phyloP scores from a whole-genome alignment of 306 rosid species.

The Neltuma alba region DNA sequence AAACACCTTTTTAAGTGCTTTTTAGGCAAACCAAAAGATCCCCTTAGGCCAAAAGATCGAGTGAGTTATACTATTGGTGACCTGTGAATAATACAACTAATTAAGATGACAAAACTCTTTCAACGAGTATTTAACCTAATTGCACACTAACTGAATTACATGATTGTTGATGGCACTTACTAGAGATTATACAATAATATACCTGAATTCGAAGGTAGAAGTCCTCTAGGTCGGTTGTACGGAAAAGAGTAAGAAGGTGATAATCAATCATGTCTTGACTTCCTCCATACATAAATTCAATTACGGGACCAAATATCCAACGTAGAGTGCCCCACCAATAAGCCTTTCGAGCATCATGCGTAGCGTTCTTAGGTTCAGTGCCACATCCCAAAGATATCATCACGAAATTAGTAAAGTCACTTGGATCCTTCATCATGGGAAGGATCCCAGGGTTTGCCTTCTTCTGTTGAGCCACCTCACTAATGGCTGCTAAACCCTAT shows the following conservation, averaged over 20 bases:
- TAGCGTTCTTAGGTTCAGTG: conserved; percentile 25
- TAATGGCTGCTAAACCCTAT: conserved; percentile 62
- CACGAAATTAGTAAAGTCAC: conserved; percentile 38
- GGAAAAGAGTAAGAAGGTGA: conserved; percentile 26
- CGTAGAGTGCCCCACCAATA: conserved; percentile 43
- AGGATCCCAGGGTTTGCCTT: conserved; percentile 18
- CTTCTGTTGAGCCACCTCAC: conserved; percentile 55
- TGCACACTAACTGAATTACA: too few relatives aligned
- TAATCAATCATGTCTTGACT: conserved; percentile 27
- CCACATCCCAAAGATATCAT: conserved; percentile 66
- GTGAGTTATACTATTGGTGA: too few relatives aligned
- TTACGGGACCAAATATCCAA: conserved; percentile 48
- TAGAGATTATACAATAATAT: too few relatives aligned
- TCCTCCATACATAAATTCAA: conserved; percentile 27
- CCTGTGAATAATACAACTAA: too few relatives aligned
- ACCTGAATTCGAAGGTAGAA: too few relatives aligned
- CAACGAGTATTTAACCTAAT: too few relatives aligned
- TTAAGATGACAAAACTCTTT: too few relatives aligned
- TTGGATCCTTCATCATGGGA: conserved; percentile 22
- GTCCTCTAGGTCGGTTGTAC: too few relatives aligned
- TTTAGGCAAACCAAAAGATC: too few relatives aligned
- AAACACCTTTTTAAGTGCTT: too few relatives aligned
- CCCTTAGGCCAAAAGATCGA: too few relatives aligned
- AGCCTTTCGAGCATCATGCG: conserved; percentile 37
- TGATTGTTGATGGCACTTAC: too few relatives aligned